Evolutionary conservation across 441 rosid genomes (phyloP).

Genomic region (Aquilaria agallochum): DNA sequence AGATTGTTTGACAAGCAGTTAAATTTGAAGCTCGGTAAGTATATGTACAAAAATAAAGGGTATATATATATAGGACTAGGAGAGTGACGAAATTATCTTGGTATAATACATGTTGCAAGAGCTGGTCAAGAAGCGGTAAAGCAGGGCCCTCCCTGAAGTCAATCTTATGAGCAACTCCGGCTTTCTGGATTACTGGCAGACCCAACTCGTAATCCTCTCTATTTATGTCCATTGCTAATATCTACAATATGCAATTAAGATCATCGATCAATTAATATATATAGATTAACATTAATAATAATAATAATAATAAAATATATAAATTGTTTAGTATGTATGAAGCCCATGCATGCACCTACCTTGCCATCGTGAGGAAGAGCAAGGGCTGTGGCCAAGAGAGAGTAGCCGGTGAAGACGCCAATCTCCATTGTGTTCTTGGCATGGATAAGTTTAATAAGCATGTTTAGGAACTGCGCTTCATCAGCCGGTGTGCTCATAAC

Average conservation of each 20-base stretch:
- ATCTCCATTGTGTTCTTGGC: constrained; percentile 99
- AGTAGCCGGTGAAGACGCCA: constrained; percentile 96
- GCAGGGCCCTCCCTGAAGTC: constrained; percentile 97
- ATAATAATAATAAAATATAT: no score
- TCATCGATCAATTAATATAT: no score
- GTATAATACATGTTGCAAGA: constrained; percentile 65
- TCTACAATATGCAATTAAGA: constrained; percentile 29
- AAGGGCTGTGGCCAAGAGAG: constrained; percentile 95
- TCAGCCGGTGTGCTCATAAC: constrained; percentile 94
- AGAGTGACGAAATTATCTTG: constrained; percentile 11
- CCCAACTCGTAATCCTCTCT: constrained; percentile 88
- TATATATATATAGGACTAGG: neutral
- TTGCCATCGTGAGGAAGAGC: constrained; percentile 97
- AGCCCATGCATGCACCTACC: constrained; percentile 26
- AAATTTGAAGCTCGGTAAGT: no score
- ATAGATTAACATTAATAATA: no score
- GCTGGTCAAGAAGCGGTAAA: constrained; percentile 74
- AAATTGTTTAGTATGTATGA: neutral
- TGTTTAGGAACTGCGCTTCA: constrained; percentile 87
- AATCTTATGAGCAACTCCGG: constrained; percentile 93
- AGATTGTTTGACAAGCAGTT: no score
- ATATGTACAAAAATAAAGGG: neutral
- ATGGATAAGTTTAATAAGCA: constrained; percentile 85
- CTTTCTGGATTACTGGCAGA: constrained; percentile 81
- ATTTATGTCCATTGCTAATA: constrained; percentile 94